A percentile compares a stretch with the other conserved stretches of the same genome.
Evolutionary conservation across 2,329 filamentous ascomycete genomes (phyloP).

Genomic region (Hymenoscyphus infarciens): DNA sequence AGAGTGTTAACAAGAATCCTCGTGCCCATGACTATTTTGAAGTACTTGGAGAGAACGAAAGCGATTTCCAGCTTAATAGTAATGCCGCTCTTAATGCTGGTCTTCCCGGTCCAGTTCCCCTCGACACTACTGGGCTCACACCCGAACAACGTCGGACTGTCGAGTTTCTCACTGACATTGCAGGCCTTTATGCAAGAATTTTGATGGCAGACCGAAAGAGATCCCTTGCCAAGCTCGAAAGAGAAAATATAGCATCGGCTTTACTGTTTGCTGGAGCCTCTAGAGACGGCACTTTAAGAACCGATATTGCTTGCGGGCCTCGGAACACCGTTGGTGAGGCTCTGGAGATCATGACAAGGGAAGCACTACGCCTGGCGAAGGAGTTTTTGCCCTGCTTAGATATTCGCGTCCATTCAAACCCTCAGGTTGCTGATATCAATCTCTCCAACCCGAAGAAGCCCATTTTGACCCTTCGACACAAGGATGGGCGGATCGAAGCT

Average conservation of each 20-base stretch:
- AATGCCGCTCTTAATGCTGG: not conserved
- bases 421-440: not conserved
- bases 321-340: not conserved
- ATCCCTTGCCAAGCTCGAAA: not conserved
- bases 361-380: not conserved
- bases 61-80: not conserved
- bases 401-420: not conserved
- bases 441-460: not conserved
- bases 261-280: not conserved
- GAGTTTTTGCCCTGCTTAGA: constrained; percentile 3
- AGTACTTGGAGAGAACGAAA: not conserved
- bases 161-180: not conserved
- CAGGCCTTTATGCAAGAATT: not conserved
- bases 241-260: not conserved
- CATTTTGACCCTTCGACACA: not conserved
- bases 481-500: not conserved
- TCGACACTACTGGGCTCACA: not conserved
- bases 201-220: not conserved
- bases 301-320: not conserved
- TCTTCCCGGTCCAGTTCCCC: not conserved
- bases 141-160: not conserved
- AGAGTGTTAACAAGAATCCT: not conserved
- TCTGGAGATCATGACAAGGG: not conserved
- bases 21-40: not conserved
- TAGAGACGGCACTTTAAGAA: not conserved